phyloP scores from a whole-genome alignment of 2,329 filamentous ascomycete species.

The Cladophialophora yegresii region DNA sequence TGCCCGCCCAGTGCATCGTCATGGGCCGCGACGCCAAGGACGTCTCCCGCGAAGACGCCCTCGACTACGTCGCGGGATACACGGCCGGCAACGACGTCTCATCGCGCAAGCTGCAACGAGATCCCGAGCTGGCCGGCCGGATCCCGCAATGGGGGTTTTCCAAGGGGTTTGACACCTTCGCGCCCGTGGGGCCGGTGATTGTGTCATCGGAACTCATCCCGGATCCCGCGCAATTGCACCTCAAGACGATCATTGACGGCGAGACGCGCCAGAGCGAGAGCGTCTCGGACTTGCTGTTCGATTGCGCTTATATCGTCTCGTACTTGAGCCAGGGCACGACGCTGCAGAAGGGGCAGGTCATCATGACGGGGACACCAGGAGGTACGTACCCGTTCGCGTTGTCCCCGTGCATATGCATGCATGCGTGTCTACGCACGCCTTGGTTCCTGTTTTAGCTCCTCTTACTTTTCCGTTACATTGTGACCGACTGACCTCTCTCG shows the following conservation, averaged over 20 bases:
- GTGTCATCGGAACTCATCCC: constrained; percentile 39
- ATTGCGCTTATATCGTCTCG: constrained; percentile 42
- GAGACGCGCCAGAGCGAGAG: constrained; percentile 42
- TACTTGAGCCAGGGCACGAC: constrained; percentile 45
- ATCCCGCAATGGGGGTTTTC: constrained; percentile 45
- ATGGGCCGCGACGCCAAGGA: constrained; percentile 44
- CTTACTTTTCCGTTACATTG: background rate
- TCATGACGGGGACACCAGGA: constrained; percentile 48
- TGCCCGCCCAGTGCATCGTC: constrained; percentile 34
- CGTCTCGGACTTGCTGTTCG: constrained; percentile 45
- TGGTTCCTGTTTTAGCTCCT: background rate
- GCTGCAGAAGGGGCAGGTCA: constrained; percentile 43
- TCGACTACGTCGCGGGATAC: constrained; percentile 47
- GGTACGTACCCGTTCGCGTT: constrained; percentile 35
- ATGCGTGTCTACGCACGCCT: background rate
- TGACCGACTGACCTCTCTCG: background rate
- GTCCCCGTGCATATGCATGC: background rate
- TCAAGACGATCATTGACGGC: constrained; percentile 45
- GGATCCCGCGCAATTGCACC: constrained; percentile 39
- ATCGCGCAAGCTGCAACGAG: constrained; percentile 44
- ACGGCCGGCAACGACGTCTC: constrained; percentile 47
- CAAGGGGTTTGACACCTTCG: constrained; percentile 48
- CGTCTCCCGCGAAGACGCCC: constrained; percentile 42
- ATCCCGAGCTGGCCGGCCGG: constrained; percentile 38
- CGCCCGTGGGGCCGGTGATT: constrained; percentile 47